Conservation (phyloP, 1,284 basidiomycete species). For the Cystobasidium slooffiae region DNA sequence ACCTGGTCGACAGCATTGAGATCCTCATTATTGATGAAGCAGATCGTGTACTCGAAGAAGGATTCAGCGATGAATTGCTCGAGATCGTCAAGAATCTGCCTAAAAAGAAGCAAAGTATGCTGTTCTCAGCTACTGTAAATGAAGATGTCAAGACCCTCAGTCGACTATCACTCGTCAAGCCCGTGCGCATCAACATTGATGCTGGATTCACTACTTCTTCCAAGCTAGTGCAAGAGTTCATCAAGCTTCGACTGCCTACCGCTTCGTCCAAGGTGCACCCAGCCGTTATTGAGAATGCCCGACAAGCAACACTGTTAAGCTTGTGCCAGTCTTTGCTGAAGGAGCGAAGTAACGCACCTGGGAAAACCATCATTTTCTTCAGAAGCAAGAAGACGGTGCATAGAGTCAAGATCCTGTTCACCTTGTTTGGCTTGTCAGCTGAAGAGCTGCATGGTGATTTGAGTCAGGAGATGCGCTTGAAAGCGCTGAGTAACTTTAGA, state of each 20-base stretch:
- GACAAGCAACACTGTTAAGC: slow-evolving; percentile 61
- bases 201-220: slow-evolving; percentile 85
- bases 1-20: slow-evolving; percentile 82
- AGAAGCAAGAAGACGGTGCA: slow-evolving; percentile 95
- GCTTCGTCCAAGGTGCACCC: slow-evolving; percentile 43
- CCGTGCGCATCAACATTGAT: slow-evolving; percentile 93
- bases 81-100: slow-evolving; percentile 94
- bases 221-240: slow-evolving; percentile 86
- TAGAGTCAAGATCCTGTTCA: slow-evolving; percentile 92
- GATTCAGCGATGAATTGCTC: slow-evolving; percentile 91
- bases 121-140: slow-evolving; percentile 98
- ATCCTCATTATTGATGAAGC: slow-evolving; percentile 96
- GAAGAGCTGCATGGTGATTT: slow-evolving; percentile 94
- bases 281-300: slow-evolving; percentile 44
- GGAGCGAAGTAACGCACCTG: slow-evolving; percentile 71
- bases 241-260: slow-evolving; percentile 73
- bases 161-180: slow-evolving; percentile 85
- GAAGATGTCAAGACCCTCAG: slow-evolving; percentile 93
- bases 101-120: slow-evolving; percentile 88
- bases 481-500: slow-evolving; percentile 82
- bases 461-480: slow-evolving; percentile 89
- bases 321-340: slow-evolving; percentile 78
- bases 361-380: slow-evolving; percentile 87
- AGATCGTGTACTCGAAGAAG: slow-evolving; percentile 96
- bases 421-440: slow-evolving; percentile 81